Conservation (phyloP, 2,329 filamentous ascomycete species). For the Aspergillus felis region DNA sequence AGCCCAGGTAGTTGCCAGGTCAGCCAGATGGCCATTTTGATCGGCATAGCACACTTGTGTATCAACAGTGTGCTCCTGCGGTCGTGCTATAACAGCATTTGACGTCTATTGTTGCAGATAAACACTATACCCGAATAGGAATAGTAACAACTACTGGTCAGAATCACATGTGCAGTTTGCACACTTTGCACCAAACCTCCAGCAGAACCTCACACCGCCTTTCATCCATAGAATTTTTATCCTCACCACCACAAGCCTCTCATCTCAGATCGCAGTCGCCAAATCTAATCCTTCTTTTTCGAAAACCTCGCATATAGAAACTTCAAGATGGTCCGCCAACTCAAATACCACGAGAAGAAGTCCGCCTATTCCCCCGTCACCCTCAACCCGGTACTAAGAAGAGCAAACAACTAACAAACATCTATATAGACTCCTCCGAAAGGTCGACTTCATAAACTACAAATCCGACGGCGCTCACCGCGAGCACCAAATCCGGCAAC, state of each 20-base stretch:
- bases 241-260: not conserved
- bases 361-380: too few relatives aligned
- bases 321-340: conserved; percentile 77
- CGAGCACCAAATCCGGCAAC: conserved; percentile 71
- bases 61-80: too few relatives aligned
- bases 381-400: too few relatives aligned
- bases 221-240: conserved; percentile 1
- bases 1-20: too few relatives aligned
- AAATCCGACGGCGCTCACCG: conserved; percentile 85
- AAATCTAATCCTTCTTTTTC: not conserved
- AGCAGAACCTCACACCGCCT: conserved; percentile 1
- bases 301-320: not conserved
- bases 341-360: conserved; percentile 95
- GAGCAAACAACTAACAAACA: too few relatives aligned
- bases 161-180: not conserved
- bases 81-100: too few relatives aligned
- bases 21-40: too few relatives aligned
- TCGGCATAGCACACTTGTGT: too few relatives aligned
- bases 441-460: conserved; percentile 93
- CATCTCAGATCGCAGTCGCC: too few relatives aligned
- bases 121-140: too few relatives aligned
- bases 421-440: conserved; percentile 63
- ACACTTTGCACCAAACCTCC: not conserved
- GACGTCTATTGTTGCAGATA: too few relatives aligned
- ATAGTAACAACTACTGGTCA: too few relatives aligned